Evolutionary conservation across 805 yeast genomes (phyloP).

Genomic region (Candida arabinofermentans): DNA sequence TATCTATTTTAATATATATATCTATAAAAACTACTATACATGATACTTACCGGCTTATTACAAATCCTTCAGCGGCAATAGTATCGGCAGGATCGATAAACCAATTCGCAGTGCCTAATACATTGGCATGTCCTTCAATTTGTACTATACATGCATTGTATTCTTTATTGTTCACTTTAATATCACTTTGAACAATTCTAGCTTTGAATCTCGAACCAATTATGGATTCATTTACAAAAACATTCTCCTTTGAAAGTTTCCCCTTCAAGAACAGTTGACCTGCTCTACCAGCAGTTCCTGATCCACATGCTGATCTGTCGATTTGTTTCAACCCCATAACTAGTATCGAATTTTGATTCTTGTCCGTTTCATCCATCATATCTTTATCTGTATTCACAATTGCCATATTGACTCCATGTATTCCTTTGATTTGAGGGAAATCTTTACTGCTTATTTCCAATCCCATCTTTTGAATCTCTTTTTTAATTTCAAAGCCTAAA

Average conservation of each 20-base stretch:
- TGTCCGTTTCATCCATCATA: conserved; percentile 8
- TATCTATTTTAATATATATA: no score
- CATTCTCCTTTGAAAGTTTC: conserved; percentile 1
- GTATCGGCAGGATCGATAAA: conserved; percentile 19
- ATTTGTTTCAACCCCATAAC: conserved; percentile 25
- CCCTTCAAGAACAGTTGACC: conserved; percentile 20
- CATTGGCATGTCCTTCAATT: conserved; percentile 23
- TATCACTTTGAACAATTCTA: conserved; percentile 11
- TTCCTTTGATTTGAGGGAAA: conserved; percentile 19
- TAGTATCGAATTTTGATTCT: conserved; percentile 19
- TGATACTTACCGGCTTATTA: conserved; percentile 12
- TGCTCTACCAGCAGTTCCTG: conserved; percentile 27
- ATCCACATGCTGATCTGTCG: conserved; percentile 29
- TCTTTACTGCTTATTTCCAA: conserved; percentile 16
- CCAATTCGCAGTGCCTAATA: conserved; percentile 23
- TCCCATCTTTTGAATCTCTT: conserved; percentile 6
- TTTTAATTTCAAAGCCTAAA: conserved; percentile 21
- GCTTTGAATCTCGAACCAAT: conserved; percentile 23
- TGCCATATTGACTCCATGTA: conserved; percentile 22
- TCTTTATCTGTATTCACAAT: conserved; percentile 8
- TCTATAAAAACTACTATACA: no score
- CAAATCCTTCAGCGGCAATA: conserved; percentile 19
- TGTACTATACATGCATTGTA: conserved; percentile 21
- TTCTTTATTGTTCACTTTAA: conserved; percentile 16
- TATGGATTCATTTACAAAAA: conserved; percentile 23